Conservation (phyloP, 2,329 filamentous ascomycete species). For the Fusarium graminum region DNA sequence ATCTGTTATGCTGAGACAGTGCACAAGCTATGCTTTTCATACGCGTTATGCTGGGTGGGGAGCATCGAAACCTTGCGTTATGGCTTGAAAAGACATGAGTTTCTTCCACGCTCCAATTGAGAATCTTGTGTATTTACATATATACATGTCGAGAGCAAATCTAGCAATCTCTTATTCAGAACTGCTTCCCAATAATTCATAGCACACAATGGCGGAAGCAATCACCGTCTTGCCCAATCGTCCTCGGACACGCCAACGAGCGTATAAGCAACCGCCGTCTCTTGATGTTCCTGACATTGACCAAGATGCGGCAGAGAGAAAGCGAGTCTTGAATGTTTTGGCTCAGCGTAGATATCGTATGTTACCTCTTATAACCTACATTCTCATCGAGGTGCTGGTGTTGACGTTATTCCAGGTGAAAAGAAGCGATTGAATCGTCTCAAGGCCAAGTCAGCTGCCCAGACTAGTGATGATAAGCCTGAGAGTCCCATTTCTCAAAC, state of each 20-base stretch:
- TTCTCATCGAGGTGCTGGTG: neutral
- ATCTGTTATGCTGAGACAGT: constrained; percentile 52
- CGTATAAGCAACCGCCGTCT: constrained; percentile 56
- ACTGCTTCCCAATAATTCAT: too few relatives aligned
- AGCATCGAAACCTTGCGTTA: constrained; percentile 17
- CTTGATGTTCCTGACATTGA: constrained; percentile 63
- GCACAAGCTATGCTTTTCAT: constrained; percentile 21
- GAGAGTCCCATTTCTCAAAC: constrained; percentile 4
- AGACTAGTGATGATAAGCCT: constrained; percentile 9
- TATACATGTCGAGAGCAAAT: neutral
- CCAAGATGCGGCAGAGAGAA: constrained; percentile 65
- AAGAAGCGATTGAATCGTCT: constrained; percentile 52
- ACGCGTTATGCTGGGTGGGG: constrained; percentile 51
- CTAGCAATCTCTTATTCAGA: neutral
- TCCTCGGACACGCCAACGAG: constrained; percentile 56
- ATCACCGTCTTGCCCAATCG: constrained; percentile 20
- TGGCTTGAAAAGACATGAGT: constrained; percentile 35
- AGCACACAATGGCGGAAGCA: constrained; percentile 22
- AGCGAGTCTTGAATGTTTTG: constrained; percentile 66
- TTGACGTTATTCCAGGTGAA: constrained; percentile 48
- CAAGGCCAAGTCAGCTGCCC: constrained; percentile 35
- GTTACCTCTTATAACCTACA: too few relatives aligned
- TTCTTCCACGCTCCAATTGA: constrained; percentile 1
- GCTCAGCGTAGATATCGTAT: constrained; percentile 67
- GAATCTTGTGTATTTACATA: neutral